Evolutionary conservation across 2,329 filamentous ascomycete genomes (phyloP).

Genomic region (Cucurbitaria berberidis): DNA sequence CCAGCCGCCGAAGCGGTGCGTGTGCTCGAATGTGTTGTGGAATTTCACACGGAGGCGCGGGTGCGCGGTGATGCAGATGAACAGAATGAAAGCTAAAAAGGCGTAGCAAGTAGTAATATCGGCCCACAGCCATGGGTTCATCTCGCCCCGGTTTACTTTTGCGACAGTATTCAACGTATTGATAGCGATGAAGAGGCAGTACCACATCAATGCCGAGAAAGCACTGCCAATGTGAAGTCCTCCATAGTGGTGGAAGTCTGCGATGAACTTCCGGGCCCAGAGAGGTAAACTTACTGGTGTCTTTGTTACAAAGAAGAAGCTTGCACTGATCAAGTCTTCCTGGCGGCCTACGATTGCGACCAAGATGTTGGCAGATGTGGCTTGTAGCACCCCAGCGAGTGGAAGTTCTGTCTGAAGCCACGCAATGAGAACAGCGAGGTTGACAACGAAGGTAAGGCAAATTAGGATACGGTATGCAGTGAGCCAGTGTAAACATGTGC

Average conservation of each 20-base stretch:
- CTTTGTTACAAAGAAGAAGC: slow-evolving; percentile 37
- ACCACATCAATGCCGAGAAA: slow-evolving; percentile 50
- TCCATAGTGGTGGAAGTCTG: slow-evolving; percentile 42
- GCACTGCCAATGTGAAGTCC: slow-evolving; percentile 45
- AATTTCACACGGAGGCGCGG: slow-evolving; percentile 29
- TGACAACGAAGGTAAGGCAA: slow-evolving; percentile 9
- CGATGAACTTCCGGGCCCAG: slow-evolving; percentile 27
- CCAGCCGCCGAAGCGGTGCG: slow-evolving; percentile 47
- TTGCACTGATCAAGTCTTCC: slow-evolving; percentile 41
- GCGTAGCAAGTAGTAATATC: slow-evolving; percentile 22
- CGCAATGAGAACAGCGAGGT: slow-evolving; percentile 5
- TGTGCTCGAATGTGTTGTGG: slow-evolving; percentile 46
- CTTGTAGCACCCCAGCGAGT: slow-evolving; percentile 21
- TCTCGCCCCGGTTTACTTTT: slow-evolving; percentile 16
- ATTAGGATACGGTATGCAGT: slow-evolving; percentile 26
- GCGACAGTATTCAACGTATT: slow-evolving; percentile 24
- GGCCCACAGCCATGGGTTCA: slow-evolving; percentile 26
- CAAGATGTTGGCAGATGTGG: slow-evolving; percentile 44
- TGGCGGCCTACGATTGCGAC: slow-evolving; percentile 41
- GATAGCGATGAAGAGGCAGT: slow-evolving; percentile 48
- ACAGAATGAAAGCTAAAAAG: slow-evolving; percentile 23
- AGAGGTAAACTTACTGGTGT: slow-evolving; percentile 32
- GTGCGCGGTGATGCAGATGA: slow-evolving; percentile 34
- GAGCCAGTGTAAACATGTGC: slow-evolving; percentile 20
- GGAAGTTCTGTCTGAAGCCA: background rate